A percentile compares a stretch with the other conserved stretches of the same genome.
Conservation (phyloP, 306 rosid genomes). For the Malus fusca region DNA sequence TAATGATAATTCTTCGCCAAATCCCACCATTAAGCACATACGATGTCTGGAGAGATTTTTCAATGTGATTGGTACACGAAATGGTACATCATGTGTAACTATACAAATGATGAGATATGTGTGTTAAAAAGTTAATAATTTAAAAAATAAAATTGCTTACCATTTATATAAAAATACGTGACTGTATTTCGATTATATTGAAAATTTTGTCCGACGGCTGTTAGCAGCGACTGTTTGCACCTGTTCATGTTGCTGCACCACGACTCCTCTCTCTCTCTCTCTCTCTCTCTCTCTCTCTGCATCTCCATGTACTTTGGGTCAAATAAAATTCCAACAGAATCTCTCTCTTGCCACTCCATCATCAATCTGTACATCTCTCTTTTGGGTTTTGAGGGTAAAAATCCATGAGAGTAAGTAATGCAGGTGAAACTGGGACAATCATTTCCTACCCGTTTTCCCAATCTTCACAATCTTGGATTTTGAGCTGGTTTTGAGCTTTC, state of each 20-base stretch:
- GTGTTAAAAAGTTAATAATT: too few species aligned
- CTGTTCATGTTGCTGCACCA: too few species aligned
- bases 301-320: not conserved
- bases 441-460: not conserved
- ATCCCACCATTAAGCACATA: conserved; percentile 13
- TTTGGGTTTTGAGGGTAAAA: not conserved
- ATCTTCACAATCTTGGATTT: not conserved
- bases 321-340: not conserved
- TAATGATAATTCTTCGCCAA: not conserved
- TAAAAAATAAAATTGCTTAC: too few species aligned
- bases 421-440: not conserved
- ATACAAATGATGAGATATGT: accelerated
- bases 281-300: not conserved
- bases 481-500: not conserved
- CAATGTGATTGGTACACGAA: too few species aligned
- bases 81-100: too few species aligned
- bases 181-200: too few species aligned
- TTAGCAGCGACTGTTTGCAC: too few species aligned
- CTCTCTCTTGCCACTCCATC: not conserved
- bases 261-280: not conserved
- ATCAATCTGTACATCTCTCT: not conserved
- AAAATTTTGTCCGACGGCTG: too few species aligned
- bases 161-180: too few species aligned
- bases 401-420: not conserved
- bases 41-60: not conserved